These are phyloP conservation scores for Microcyclosporella mali DNA, from an alignment of 2,329 filamentous ascomycete genomes.

Conservation along the genomic window DNA sequence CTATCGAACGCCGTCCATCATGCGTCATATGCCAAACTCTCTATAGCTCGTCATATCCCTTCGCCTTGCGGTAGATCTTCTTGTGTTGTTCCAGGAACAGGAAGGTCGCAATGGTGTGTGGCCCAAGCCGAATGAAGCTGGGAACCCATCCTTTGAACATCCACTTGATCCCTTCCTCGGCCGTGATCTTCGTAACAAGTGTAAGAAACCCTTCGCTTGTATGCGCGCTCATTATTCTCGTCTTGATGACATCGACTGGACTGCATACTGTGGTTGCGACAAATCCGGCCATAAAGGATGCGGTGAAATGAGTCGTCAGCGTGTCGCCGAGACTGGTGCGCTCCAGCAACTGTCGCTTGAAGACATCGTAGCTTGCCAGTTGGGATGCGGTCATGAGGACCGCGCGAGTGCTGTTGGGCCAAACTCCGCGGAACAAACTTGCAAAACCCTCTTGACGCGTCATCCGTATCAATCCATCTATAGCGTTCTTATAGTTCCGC, in stretches of 20 bases:
- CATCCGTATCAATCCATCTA: constrained; percentile 84
- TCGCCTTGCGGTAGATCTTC: constrained; percentile 56
- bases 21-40: background rate
- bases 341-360: constrained; percentile 64
- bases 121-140: constrained; percentile 61
- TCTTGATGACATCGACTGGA: constrained; percentile 86
- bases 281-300: constrained; percentile 71
- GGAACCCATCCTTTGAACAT: constrained; percentile 89
- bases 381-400: constrained; percentile 85
- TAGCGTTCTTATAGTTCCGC: constrained; percentile 81
- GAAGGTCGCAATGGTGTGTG: constrained; percentile 82
- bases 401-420: constrained; percentile 74
- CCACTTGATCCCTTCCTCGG: constrained; percentile 67
- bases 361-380: constrained; percentile 75
- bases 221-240: constrained; percentile 70
- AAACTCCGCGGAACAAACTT: constrained; percentile 76
- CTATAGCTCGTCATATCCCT: constrained; percentile 12
- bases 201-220: constrained; percentile 48
- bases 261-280: constrained; percentile 79
- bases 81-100: constrained; percentile 83
- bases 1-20: background rate
- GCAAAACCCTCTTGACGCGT: constrained; percentile 70
- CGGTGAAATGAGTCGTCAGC: constrained; percentile 70
- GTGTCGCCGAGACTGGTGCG: constrained; percentile 61
- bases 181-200: constrained; percentile 61